phyloP scores from a whole-genome alignment of 441 rosid genomes.

The Adansonia grandidieri region DNA sequence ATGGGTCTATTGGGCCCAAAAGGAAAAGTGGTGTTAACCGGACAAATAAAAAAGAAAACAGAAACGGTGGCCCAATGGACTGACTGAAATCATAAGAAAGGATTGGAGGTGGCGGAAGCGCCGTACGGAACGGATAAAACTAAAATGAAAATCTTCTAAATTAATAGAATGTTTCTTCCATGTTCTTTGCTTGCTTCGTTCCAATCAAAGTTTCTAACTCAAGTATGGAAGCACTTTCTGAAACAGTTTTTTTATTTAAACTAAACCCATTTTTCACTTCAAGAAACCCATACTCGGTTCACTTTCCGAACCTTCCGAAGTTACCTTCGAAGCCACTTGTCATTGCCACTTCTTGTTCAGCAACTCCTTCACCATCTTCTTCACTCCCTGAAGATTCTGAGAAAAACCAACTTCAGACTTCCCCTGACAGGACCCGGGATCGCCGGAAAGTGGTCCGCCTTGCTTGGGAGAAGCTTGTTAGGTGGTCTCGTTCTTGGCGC shows the following conservation, averaged over 20 bases:
- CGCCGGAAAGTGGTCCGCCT: constrained; percentile 70
- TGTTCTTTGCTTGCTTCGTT: neutral
- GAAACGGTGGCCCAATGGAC: neutral
- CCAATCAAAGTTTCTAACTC: neutral
- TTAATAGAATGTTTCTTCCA: neutral
- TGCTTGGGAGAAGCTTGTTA: constrained; percentile 89
- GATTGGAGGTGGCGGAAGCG: constrained; percentile 7
- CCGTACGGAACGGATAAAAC: constrained; percentile 19
- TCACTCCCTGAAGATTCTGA: constrained; percentile 18
- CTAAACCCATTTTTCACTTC: constrained; percentile 7
- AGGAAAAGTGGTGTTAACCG: neutral
- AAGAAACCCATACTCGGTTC: neutral
- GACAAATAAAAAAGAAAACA: neutral
- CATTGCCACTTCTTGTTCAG: constrained; percentile 21
- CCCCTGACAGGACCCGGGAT: constrained; percentile 48
- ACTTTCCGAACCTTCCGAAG: constrained; percentile 2
- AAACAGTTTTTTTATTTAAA: constrained; percentile 5
- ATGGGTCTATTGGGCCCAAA: neutral
- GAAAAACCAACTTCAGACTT: neutral
- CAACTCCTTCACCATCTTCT: constrained; percentile 17
- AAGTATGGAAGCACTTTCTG: constrained; percentile 17
- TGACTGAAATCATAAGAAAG: neutral
- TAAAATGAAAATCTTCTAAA: neutral
- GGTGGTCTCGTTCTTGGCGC: constrained; percentile 91
- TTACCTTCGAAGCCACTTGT: neutral